phyloP scores from a whole-genome alignment of 139 green algal species.

The Tetraselmis chui region DNA sequence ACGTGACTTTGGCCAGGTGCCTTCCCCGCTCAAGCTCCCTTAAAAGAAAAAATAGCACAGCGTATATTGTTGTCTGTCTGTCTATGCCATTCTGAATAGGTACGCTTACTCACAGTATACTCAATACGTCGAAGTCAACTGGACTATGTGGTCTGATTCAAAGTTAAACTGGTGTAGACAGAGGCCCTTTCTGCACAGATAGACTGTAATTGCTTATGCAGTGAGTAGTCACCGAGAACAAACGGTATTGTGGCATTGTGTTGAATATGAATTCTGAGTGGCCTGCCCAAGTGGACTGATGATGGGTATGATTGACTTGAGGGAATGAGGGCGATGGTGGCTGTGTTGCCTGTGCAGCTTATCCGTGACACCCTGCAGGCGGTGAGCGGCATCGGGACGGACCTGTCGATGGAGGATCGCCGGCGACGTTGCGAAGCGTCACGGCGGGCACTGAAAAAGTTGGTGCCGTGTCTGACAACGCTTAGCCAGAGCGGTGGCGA shows the following conservation, averaged over 20 bases:
- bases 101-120: no score
- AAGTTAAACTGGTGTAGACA: no score
- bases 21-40: no score
- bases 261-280: no score
- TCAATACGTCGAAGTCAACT: no score
- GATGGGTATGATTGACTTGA: background rate
- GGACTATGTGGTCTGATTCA: no score
- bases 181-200: no score
- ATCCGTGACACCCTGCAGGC: slow-evolving; percentile 34
- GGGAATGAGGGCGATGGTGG: no score
- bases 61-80: no score
- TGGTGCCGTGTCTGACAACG: slow-evolving; percentile 23
- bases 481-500: slow-evolving; percentile 8
- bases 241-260: no score
- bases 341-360: slow-evolving; percentile 1
- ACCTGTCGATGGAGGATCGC: slow-evolving; percentile 55
- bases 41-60: no score
- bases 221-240: background rate
- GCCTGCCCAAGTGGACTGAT: background rate
- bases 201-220: background rate
- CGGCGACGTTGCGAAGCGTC: slow-evolving; percentile 31
- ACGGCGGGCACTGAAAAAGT: slow-evolving; percentile 30
- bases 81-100: no score
- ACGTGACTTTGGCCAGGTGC: slow-evolving; percentile 26
- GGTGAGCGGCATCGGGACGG: slow-evolving; percentile 34